Base-by-base conservation (phyloP, 2,329 filamentous ascomycete species). In the Claviceps maximensis region DNA sequence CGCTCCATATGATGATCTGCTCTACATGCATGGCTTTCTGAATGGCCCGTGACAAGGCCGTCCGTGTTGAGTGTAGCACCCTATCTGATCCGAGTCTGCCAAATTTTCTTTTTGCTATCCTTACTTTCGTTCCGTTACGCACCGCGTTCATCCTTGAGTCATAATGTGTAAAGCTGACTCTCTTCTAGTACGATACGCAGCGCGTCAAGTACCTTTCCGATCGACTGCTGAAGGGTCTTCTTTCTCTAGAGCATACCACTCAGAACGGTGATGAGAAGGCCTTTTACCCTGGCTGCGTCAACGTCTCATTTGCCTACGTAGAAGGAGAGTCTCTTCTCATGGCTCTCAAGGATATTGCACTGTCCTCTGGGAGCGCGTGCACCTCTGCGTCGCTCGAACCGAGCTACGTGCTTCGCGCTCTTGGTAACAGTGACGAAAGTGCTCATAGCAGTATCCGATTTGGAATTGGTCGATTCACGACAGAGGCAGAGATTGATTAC, bases 391-490 rank as follows among this genome's bases (percentile, higher is more conserved):
- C 93, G 1, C 75, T 98, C 36, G 93, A 98, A 69, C 93, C 93
- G 17, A 95, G 88, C 67, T 98, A 98, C 68, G 93, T 98, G 47
- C 79, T 98, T 31, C 84, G 93, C 54, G 93, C 93, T 4, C 78
- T 98, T 19, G 93, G 93, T 55, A 97, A 87, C 76, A 96, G 89
- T 60, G 93, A 98, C 63, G 93, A 98, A 73, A 96, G 86, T 61
- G 93, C 93, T 9, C 93, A 98, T 73, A 95, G 89, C 71, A 95
- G 89, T 74, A 98, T 98, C 62, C 82, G 93, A 53, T 98, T 98
- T 61, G 93, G 93, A 48, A 97, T 98, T 64, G 93, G 93, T 31
- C 85, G 93, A 8, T 98, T 97, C 72, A 98, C 93, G 3, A 95
- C 93, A 0, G 89, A 96, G 63, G 78, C 76, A 29, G 93, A 98